These are phyloP conservation scores for Metarhizium guizhouense DNA, from an alignment of 2,329 filamentous ascomycete species.

Conservation along the genomic window DNA sequence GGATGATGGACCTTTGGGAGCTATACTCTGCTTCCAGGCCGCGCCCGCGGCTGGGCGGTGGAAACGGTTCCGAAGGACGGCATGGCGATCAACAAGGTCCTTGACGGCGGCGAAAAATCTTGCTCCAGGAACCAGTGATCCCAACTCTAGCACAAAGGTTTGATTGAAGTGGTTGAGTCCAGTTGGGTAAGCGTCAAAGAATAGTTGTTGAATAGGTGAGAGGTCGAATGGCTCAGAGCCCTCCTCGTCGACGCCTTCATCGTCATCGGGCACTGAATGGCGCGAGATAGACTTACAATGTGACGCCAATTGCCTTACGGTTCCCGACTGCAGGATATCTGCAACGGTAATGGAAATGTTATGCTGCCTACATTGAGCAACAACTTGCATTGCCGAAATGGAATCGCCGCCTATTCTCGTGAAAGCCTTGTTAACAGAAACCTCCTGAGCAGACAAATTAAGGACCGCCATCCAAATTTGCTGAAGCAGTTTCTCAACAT, in stretches of 20 bases:
- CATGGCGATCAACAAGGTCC: conserved; percentile 19
- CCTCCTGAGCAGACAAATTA: conserved; percentile 20
- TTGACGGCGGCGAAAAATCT: conserved; percentile 14
- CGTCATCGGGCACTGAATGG: not conserved
- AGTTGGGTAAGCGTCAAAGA: conserved; percentile 24
- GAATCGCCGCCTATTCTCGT: conserved; percentile 34
- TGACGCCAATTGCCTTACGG: conserved; percentile 17
- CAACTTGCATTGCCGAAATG: conserved; percentile 32
- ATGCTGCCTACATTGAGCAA: conserved; percentile 26
- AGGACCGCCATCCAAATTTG: conserved; percentile 31
- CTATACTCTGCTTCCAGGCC: conserved; percentile 16
- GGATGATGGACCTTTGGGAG: not conserved
- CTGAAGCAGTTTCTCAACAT: conserved; percentile 4
- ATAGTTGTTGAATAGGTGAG: conserved; percentile 35
- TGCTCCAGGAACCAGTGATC: conserved; percentile 1
- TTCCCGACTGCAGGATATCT: conserved; percentile 22
- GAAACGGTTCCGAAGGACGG: conserved; percentile 28
- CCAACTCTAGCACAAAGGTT: conserved; percentile 26
- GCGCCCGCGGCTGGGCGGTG: not conserved
- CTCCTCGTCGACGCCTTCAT: conserved; percentile 4
- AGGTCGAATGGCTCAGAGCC: conserved; percentile 24
- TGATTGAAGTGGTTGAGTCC: conserved; percentile 33
- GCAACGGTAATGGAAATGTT: conserved; percentile 21
- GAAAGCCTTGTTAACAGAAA: conserved; percentile 24
- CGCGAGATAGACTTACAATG: not conserved